A percentile compares a stretch with the other conserved stretches of the same genome.
These are phyloP conservation scores for Neurospora pannonica DNA, from an alignment of 495 filamentous ascomycete genomes.

Conservation along the genomic window DNA sequence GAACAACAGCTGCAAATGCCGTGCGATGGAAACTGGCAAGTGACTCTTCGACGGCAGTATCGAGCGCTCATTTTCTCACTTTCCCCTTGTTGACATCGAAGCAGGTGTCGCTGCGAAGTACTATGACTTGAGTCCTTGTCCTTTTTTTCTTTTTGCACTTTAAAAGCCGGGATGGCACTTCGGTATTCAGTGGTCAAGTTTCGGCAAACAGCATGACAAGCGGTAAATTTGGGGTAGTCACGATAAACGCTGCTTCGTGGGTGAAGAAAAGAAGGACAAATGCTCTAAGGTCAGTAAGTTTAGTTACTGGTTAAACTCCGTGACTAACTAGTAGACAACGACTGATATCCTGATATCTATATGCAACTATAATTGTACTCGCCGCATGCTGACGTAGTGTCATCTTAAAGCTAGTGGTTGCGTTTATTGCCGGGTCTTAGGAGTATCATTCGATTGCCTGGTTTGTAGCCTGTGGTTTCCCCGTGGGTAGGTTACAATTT, in stretches of 20 bases:
- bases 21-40: constrained; percentile 2
- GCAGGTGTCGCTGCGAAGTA: background rate
- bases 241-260: background rate
- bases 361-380: background rate
- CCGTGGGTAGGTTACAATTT: background rate
- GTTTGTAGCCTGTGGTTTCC: background rate
- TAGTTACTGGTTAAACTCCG: background rate
- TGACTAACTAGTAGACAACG: background rate
- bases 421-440: background rate
- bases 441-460: background rate
- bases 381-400: background rate
- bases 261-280: background rate
- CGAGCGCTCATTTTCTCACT: background rate
- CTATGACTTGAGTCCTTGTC: background rate
- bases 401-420: background rate
- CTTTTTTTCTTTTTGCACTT: background rate
- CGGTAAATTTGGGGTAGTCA: background rate
- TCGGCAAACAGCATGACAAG: background rate
- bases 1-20: background rate
- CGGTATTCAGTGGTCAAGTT: background rate
- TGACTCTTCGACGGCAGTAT: background rate
- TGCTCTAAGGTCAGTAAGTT: background rate
- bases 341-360: background rate
- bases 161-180: background rate
- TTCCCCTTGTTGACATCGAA: background rate